Base-by-base conservation (phyloP, 2,329 filamentous ascomycete species). In the Dothidotthia symphoricarpi region DNA sequence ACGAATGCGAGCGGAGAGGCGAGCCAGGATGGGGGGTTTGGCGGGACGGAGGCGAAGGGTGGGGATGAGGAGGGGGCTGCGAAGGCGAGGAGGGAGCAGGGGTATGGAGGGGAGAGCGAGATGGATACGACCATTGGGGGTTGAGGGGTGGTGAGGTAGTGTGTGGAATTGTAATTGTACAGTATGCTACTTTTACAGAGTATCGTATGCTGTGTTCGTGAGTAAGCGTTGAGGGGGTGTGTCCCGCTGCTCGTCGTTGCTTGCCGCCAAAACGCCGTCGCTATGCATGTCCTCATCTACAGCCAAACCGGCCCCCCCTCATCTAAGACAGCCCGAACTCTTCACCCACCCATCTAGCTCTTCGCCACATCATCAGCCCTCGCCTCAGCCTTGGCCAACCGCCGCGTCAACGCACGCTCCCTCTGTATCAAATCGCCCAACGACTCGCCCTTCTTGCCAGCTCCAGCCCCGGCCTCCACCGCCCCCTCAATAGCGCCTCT, bases 41-140 rank as follows among this genome's bases (percentile, higher is more conserved):
- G 66, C 54, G 70, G 64, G 48, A 66, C 66, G 36, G 61, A 67
- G 41, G 66, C 55, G 36, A 53, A 67, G 45, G 63, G 62, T 15
- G 68, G 63, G 42, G 62, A 68, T 43, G 65, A 62, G 30, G 51
- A 39, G 13, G 61, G 63, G 30, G 43, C 63, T 34, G 68, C 57
- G 43, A 66, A 69, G 51, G 63, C 64, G 57, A 71, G 76, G 58
- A 68, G 68, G 54, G 67, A 68, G 57, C 74, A 78, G 59, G 75
- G 75, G 22, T 79, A 80, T 67, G 76, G 75, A 13, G 70, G 67
- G 22, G 43, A 40, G 15, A 57, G 50, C 67, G 77, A 67, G 68
- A 74, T 65, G 72, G 67, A 63, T 41, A 44, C 55, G 41, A 56
- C 55, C 31, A 69, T 82, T 63, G 78, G 79, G 24, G 79, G 71